Base-by-base conservation (phyloP, 176 grass and related monocot genomes). In the Oryza nivara region DNA sequence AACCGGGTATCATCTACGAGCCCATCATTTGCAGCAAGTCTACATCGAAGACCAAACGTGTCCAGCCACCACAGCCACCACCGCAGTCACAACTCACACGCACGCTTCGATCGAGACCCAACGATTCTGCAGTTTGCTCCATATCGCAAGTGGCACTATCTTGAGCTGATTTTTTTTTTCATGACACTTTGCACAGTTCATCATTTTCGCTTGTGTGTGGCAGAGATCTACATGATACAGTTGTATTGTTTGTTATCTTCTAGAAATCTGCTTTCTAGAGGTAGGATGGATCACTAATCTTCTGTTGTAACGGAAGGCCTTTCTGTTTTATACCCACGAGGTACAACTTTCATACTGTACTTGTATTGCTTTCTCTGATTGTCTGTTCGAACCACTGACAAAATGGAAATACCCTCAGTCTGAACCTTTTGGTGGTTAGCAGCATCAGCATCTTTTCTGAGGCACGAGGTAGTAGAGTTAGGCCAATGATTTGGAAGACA, bases 361-460 rank as follows among this genome's bases (percentile, higher is more conserved):
- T 6, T 63, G 58, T 63, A 63, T n/a, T 58, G 20, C 17, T 35
- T 60, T 77, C 74, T 77, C 16, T 11, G 47, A n/a, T 43, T 17
- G 20, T 30, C 30, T 56, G 73, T n/a, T 58, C 5, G 54, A 58
- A 4, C 19, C 34, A 45, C 45, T 45, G 48, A 10, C 23, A 9
- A 6, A 70, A 16, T 77, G 83, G 65, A 85, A 85, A 49, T 17
- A 78, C 70, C 69, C 1, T 71, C 17, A 36, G 58, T 72, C 70
- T 72, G 16, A 73, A 2, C 20, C 25, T 71, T 64, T 25, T 13
- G 65, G 65, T 63, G 23, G 35, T n/a, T 68, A 51, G 46, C 73
- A 6, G 34, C 35, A 64, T 35, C 23, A 23, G 34, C 48, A 64
- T 48, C 23, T 23, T 38, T 32, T 47, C 61, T 54, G 34, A 32